Evolutionary conservation across 495 filamentous ascomycete genomes (phyloP), one percentile per base, ranked within the genome.

Genomic region (Paragyromitra xinjiangensis): DNA sequence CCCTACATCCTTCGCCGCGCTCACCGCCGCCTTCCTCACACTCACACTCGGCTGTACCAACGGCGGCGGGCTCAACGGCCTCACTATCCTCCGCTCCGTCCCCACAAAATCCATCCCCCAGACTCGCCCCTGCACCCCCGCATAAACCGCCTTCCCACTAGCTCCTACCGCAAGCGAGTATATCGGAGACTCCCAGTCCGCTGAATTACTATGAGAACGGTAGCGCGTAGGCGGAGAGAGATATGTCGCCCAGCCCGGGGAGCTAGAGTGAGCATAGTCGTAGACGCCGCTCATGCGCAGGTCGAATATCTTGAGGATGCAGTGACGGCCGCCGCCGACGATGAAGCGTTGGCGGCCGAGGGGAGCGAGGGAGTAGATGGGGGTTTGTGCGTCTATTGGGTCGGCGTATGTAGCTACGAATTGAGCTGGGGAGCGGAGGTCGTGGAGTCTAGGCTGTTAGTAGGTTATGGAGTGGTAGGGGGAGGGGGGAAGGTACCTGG

Each of bases 241-340:
- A 44, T 81, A 78, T 3, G 78, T 80, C 19, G 78, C 80, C 80
- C 78, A 81, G 29, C 69, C 69, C 6, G 58, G 29, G 8, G 44
- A 69, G 39, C 24, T 24, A 19, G 42, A 0, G 50, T 9, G 26
- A 34, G 53, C 84, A 64, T 85, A 84, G 69, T 73, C 83, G 81
- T 87, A 88, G 9, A 75, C 68, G 5, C 85, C 87, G 9, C 83
- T 81, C 84, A 90, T 85, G 48, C 91, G 88, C 44, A 92, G 81
- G 78, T 92, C 90, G 72, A 91, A 92, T 1, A 91, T 80, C 76
- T 92, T 92, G 8, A 92, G 81, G 16, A 90, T 78, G 55, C 86
- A 87, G 78, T 91, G 86, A 9, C 85, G 85, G 9, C 86, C 85
- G 0, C 85, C 85, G 19, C 90, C 91, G 19, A 87, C 87, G 14